These are phyloP conservation scores for Pythium folliculosum DNA, from an alignment of 352 stramenopile species.

Conservation along the genomic window DNA sequence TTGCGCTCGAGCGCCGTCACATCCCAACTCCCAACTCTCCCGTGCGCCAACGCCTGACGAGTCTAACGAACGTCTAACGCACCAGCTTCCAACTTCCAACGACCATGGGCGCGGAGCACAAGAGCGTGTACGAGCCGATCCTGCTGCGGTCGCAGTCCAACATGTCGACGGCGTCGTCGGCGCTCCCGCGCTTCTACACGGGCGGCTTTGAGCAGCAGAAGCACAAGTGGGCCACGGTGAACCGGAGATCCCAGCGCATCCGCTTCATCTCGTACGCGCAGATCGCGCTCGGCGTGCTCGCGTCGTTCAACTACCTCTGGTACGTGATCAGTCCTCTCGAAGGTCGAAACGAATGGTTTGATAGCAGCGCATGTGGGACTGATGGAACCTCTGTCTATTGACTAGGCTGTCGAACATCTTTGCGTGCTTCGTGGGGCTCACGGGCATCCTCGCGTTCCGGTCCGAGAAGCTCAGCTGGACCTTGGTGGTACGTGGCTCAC, in stretches of 20 bases:
- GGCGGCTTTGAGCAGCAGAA: slow-evolving; percentile 83
- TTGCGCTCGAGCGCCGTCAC: too few species aligned
- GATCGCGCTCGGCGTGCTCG: slow-evolving; percentile 54
- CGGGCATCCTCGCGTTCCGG: slow-evolving; percentile 68
- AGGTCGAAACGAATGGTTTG: neutral
- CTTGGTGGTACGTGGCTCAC: slow-evolving; percentile 50
- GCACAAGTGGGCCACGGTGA: slow-evolving; percentile 63
- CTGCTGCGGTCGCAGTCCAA: slow-evolving; percentile 20
- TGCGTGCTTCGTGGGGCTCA: slow-evolving; percentile 61
- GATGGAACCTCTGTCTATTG: neutral
- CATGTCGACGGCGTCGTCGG: slow-evolving; percentile 20
- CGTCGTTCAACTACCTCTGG: slow-evolving; percentile 76
- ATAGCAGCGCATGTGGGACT: neutral
- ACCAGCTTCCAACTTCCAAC: too few species aligned
- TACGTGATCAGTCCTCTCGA: slow-evolving; percentile 28
- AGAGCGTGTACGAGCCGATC: slow-evolving; percentile 29
- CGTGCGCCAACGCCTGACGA: too few species aligned
- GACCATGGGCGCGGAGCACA: slow-evolving; percentile 16
- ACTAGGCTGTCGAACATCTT: slow-evolving; percentile 73
- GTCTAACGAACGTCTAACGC: too few species aligned
- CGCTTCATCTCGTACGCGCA: slow-evolving; percentile 63
- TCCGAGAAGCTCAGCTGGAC: slow-evolving; percentile 82
- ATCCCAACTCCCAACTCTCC: too few species aligned
- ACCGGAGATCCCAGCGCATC: slow-evolving; percentile 64
- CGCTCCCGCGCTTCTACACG: slow-evolving; percentile 47